Conservation (phyloP, 257 asterid species). For the Paulownia fortunei region DNA sequence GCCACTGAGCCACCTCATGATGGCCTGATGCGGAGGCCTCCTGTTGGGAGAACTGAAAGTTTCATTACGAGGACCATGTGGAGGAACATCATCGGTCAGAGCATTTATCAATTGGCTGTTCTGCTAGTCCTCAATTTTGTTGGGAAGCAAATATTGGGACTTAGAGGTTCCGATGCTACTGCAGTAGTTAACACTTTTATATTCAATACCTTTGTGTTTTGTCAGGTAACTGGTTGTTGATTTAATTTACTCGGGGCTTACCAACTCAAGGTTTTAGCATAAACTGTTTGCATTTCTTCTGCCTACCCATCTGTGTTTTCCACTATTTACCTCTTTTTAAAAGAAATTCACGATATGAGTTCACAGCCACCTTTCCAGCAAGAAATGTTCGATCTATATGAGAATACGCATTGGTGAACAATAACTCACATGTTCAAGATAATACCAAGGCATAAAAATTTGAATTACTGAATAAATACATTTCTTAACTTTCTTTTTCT, state of each 20-base stretch:
- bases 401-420: too few species aligned
- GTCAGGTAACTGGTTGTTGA: slow-evolving; percentile 67
- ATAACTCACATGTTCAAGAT: too few species aligned
- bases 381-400: too few species aligned
- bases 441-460: too few species aligned
- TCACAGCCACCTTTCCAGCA: too few species aligned
- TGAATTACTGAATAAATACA: too few species aligned
- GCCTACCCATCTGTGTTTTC: background rate
- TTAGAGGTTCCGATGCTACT: slow-evolving; percentile 70
- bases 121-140: slow-evolving; percentile 75
- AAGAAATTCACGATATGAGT: too few species aligned
- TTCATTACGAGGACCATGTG: slow-evolving; percentile 92
- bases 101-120: slow-evolving; percentile 77
- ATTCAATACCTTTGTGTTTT: slow-evolving; percentile 95
- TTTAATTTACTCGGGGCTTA: too few species aligned
- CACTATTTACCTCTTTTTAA: background rate
- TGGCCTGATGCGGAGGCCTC: slow-evolving; percentile 90
- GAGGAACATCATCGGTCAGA: slow-evolving; percentile 94
- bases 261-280: too few species aligned
- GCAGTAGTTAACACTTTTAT: slow-evolving; percentile 79
- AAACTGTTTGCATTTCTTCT: too few species aligned
- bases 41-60: slow-evolving; percentile 66
- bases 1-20: slow-evolving; percentile 98
- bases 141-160: slow-evolving; percentile 71
- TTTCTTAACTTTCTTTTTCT: background rate